Evolutionary conservation across 257 asterid species (phyloP), one percentile per base, ranked within the genome.

Genomic region (Nicotiana tabacum): DNA sequence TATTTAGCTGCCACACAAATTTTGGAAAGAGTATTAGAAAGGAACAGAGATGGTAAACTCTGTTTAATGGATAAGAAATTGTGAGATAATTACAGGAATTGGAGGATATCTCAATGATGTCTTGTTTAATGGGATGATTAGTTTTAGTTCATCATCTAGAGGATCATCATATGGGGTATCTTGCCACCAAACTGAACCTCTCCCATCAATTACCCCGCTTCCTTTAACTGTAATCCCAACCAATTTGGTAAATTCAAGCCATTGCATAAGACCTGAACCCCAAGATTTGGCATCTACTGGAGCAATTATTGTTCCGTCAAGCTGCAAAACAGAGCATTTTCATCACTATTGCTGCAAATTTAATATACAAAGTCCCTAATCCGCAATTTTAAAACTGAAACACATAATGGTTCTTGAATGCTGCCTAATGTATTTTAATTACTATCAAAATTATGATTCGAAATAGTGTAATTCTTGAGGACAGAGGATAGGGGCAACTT

Each of bases 141-240:
- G 86, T 78, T 93, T 94, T n/a, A 92, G 80, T 82, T 94, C 97
- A 83, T 92, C 93, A 83, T 94, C 99, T 11, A 89, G 64, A 0
- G 93, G 94, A 83, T 96, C 97, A 82, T 87, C 91, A 66, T 62
- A 88, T 0, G 97, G 86, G 11, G 89, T 56, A 56, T 85, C 88
- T 70, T 90, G 89, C 99, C 99, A 96, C 99, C 98, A 96, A 83
- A 89, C 94, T 29, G 97, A 92, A 53, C 99, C 99, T 48, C 82
- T 90, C 30, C 99, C 99, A 21, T 96, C 98, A 2, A 96, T 87
- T 0, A 39, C 82, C 5, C 99, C 98, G 13, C 89, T 91, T 60
- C 99, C 99, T 69, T 51, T 88, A 62, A 96, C 85, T 24, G 98
- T 93, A 21, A 94, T 89, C 35, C 99, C 99, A 0, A 92, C 95